Base-by-base conservation (phyloP, 75 land plant species). In the Larix kaempferi region DNA sequence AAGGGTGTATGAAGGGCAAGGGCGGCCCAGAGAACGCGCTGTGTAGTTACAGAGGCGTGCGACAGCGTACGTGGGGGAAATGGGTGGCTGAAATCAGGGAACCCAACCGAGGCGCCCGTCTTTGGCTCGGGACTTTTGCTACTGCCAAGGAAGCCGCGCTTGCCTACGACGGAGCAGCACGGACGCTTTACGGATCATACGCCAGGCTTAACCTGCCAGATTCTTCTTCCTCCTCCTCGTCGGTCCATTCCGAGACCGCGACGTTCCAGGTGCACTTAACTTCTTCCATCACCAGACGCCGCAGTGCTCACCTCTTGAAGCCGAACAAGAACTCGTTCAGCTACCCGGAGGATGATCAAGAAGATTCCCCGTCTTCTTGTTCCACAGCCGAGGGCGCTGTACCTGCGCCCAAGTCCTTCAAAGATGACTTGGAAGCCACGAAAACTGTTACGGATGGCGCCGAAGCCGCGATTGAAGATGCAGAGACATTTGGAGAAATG, bases 91-190 rank as follows among this genome's bases (percentile, higher is more conserved):
- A 85, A 63, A 85, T 85, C 6, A 56, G 87, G 16, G 84, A 85
- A 26, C 84, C 87, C 1, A 75, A 73, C 35, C n/a, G 74, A 1
- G 76, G 87, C 19, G 73, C 59, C 12, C 83, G 89, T 1, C 74
- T 84, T 16, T 87, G 89, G 89, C 71, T 87, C 3, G 89, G 89
- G 12, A 87, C 89, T 11, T 81, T 84, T 75, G 77, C 80, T 25
- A 80, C 86, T 15, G 86, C 88, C 14, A 6, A 74, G 14, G 84
- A 84, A 44, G 89, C 89, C 3, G 89, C 89, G 25, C 75, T 59
- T 22, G 87, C 87, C 14, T 87, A 90, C 59, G 91, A 90, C 60
- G 81, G 80, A 11, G 88, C 90, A 17, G 90, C 91, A 0, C 76
- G 81, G 56, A 75, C 79, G 3, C 76, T 88, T 71, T 89, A 89